Base-by-base conservation (phyloP, 352 stramenopile genomes). In the Aphanomyces stellatus region DNA sequence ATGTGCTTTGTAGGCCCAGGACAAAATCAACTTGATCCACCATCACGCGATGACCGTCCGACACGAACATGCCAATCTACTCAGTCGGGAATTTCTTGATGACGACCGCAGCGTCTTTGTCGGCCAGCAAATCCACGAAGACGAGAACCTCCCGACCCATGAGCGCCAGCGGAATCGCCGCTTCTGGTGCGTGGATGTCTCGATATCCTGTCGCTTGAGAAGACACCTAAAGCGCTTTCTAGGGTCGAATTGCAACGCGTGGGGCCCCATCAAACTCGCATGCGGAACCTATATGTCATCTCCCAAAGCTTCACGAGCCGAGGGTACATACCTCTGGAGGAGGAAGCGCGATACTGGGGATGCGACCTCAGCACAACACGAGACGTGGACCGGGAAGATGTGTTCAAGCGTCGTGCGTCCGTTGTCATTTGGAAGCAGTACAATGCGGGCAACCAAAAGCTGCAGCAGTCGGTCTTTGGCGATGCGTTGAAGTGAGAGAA, bases 1-100 rank as follows among this genome's bases (percentile, higher is more conserved):
- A 2, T 46, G 37, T 2, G n/a, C n/a, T n/a, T n/a, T n/a, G n/a
- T 2, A 46, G 37, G 37, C n/a, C 37, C 37, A 46, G 37, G 11
- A 43, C 10, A 43, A 43, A 43, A 43, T 17, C 37, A 43, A 46
- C 37, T 19, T 46, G 13, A 46, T 46, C n/a, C 37, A 46, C 37
- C 37, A 46, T 46, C 37, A 46, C n/a, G 37, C 37, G 11, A 46
- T 46, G 37, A n/a, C 37, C n/a, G 37, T 46, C n/a, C 13, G 13
- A 11, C 11, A 46, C 37, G 37, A 46, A 19, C 37, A 46, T 46
- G 37, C 37, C 2, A 46, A 46, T 46, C 37, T 64, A 19, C 28
- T 64, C 13, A 64, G 56, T 53, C 56, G 56, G 8, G 56, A 64
- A 22, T 64, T 64, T 53, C 56, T 17, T 25, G 30, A 53, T n/a